phyloP scores from a whole-genome alignment of 2,329 filamentous ascomycete genomes.

The Hypoxylon sp. region DNA sequence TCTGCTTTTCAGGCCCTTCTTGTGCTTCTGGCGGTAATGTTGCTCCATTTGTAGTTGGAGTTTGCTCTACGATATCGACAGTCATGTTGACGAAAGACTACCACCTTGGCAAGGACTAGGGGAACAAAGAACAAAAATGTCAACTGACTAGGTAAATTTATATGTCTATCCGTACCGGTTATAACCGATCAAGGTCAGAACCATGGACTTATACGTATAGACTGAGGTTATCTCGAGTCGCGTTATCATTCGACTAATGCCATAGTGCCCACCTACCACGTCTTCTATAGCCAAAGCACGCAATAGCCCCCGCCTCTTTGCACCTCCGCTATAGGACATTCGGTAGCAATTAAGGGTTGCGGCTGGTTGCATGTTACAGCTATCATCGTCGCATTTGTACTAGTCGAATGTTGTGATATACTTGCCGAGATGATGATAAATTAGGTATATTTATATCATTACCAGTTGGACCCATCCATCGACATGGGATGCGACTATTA shows the following conservation, averaged over 20 bases:
- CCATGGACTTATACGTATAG: constrained; percentile 32
- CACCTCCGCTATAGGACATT: constrained; percentile 44
- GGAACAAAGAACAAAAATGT: constrained; percentile 9
- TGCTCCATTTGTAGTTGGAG: constrained; percentile 18
- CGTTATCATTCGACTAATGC: constrained; percentile 38
- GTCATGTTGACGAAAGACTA: constrained; percentile 33
- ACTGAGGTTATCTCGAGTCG: constrained; percentile 33
- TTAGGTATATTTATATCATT: constrained; percentile 12
- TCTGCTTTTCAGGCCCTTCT: constrained; percentile 10
- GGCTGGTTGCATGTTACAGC: constrained; percentile 21
- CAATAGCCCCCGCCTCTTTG: constrained; percentile 45
- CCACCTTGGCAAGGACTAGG: background rate
- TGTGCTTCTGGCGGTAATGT: constrained; percentile 11
- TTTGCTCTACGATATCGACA: constrained; percentile 21
- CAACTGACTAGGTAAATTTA: constrained; percentile 5
- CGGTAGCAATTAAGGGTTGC: constrained; percentile 22
- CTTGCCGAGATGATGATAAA: constrained; percentile 24
- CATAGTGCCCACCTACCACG: constrained; percentile 32
- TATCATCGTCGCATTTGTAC: constrained; percentile 23
- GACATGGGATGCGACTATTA: constrained; percentile 4
- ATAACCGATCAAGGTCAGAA: constrained; percentile 19
- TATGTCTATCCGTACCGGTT: constrained; percentile 3
- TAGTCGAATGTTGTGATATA: constrained; percentile 22
- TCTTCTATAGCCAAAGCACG: constrained; percentile 39
- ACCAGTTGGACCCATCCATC: constrained; percentile 4